Base-by-base conservation (phyloP, 177 flowering plant species). In the Tripterygium wilfordii region DNA sequence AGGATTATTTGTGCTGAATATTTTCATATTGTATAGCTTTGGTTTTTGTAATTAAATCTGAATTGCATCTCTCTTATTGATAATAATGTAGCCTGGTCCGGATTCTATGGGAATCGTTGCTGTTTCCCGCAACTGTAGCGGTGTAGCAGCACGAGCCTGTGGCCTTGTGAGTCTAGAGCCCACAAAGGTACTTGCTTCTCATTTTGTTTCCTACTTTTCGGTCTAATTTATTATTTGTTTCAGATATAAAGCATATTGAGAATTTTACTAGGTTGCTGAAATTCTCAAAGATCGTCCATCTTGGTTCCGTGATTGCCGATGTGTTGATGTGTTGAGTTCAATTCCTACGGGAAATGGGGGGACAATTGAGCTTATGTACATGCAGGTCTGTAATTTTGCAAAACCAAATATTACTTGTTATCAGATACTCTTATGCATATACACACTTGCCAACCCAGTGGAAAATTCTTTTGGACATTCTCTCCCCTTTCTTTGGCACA, bases 101-200 rank as follows among this genome's bases (percentile, higher is more conserved):
- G 96, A 87, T 83, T 87, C 96, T 68, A 83, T 87, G 70, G 92
- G 96, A 51, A 84, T 84, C 59, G 75, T 87, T 56, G 91, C 91
- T 77, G 82, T 87, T 69, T 87, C 96, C 74, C 87, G 77, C 75
- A 84, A 80, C 36, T 87, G 87, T 61, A 78, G 69, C 63, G 96
- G 91, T 31, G 76, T 84, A 50, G 96, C 96, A 63, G 91, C 96
- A 64, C 91, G 92, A 61, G 92, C 81, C 71, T 87, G 96, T 31
- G 96, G 92, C 58, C 96, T 87, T 43, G 96, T 87, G 79, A 73
- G 83, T 69, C 72, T 87, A 57, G 92, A 87, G 69, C 96, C 96
- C 80, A 68, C 76, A 31, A 87, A 83, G 88, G 95, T 83, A 64
- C 10, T 15, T 26, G 8, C 45, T 57, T 30, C 1, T 24, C 9